Base-by-base conservation (phyloP, 352 stramenopile genomes). In the Pilasporangium apinafurcum region DNA sequence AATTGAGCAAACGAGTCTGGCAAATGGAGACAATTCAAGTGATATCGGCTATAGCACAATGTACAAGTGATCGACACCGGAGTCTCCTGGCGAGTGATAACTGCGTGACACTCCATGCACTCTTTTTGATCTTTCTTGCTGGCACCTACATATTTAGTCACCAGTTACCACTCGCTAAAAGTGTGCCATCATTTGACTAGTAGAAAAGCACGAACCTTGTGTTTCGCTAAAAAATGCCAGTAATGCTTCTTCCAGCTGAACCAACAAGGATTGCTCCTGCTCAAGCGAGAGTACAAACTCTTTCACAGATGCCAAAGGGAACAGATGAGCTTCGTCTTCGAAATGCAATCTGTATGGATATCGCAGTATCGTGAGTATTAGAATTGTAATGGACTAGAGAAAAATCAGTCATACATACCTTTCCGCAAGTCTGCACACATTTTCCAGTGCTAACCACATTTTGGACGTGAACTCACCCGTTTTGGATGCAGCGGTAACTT, bases 291-390 rank as follows among this genome's bases (percentile, higher is more conserved):
- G 8, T 21, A 75, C 38, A 34, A 86, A 74, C 1, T 50, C 44
- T 14, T 65, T 38, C 4, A 84, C 25, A 1, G 58, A 68, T 20
- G 57, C 61, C 16, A 89, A 54, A 8, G 77, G 71, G 35, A 72
- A 86, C 13, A 89, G 57, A 39, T 89, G 73, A 16, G 62, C 57
- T 53, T 89, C 73, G 22, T 89, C 77, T 37, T 86, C 68, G 34
- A 86, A 86, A 10, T 56, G 30, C 32, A 72, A 51, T 17, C 71
- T 87, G 44, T 2, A 21, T 13, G 37, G 10, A 8, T 4, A 39
- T 6, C 3, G 38, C 3, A 44, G 0, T 21, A 22, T 40, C 4
- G 22, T 26, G 8, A 30, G 18, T 6, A 8, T 13, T 20, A 16
- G 6, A 1, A 34, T 26, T 20, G 34, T 28, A 35, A 14, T 4